phyloP scores from a whole-genome alignment of 257 asterid species.

The Solanum raphanifolium region DNA sequence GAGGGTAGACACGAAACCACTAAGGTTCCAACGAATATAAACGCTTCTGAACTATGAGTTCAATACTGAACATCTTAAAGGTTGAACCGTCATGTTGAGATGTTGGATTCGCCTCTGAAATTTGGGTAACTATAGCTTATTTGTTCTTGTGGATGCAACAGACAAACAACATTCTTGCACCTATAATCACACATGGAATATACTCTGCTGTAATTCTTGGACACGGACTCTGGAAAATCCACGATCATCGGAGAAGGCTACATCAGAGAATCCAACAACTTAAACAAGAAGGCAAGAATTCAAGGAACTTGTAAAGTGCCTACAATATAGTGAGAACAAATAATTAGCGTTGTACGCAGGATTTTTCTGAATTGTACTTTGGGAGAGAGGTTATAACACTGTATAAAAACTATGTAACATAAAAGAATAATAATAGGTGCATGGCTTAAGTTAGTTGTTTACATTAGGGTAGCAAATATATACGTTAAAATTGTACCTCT shows the following conservation, averaged over 20 bases:
- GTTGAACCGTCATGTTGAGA: background rate
- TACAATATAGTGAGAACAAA: background rate
- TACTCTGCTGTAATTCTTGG: slow-evolving; percentile 82
- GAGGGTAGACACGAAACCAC: background rate
- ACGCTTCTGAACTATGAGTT: background rate
- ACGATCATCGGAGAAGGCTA: slow-evolving; percentile 64
- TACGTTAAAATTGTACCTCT: background rate
- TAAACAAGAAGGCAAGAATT: slow-evolving; percentile 31
- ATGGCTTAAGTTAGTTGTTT: no score
- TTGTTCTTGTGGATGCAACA: slow-evolving; percentile 8
- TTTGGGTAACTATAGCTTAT: background rate
- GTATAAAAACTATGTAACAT: background rate
- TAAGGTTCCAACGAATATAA: background rate
- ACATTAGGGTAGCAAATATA: background rate
- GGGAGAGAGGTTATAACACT: background rate
- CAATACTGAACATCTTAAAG: background rate
- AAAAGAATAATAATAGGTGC: background rate
- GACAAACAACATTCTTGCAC: slow-evolving; percentile 84
- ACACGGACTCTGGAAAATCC: slow-evolving; percentile 89
- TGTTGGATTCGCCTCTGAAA: background rate
- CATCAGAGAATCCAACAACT: slow-evolving; percentile 74
- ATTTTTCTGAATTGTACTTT: background rate
- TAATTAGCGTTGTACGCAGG: background rate
- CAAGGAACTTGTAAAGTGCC: slow-evolving; percentile 2
- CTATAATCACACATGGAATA: slow-evolving; percentile 82